phyloP scores from a whole-genome alignment of 2,329 filamentous ascomycete genomes.

The Aspergillus sp. region DNA sequence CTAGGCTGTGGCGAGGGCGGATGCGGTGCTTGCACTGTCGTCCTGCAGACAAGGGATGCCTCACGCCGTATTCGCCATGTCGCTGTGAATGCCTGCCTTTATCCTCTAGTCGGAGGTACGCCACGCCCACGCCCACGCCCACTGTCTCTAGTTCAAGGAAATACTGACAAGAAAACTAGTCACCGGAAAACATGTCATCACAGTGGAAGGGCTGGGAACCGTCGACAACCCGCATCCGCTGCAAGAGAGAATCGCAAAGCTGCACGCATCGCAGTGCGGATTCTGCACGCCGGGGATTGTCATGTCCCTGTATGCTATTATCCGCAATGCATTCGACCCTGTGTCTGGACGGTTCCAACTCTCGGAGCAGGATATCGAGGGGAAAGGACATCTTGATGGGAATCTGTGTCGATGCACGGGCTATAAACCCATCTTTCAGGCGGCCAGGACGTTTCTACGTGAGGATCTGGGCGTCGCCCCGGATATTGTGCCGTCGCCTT shows the following conservation, averaged over 20 bases:
- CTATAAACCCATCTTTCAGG: slow-evolving; percentile 90
- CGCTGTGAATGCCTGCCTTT: slow-evolving; percentile 92
- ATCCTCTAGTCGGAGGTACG: slow-evolving; percentile 68
- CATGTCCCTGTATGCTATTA: slow-evolving; percentile 85
- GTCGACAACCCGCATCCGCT: slow-evolving; percentile 82
- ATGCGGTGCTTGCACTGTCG: slow-evolving; percentile 66
- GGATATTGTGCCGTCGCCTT: slow-evolving; percentile 57
- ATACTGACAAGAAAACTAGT: slow-evolving; percentile 52
- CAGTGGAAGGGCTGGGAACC: slow-evolving; percentile 91
- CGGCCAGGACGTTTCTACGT: slow-evolving; percentile 51
- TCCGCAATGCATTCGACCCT: slow-evolving; percentile 70
- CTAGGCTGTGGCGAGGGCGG: slow-evolving; percentile 95
- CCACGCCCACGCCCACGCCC: no score
- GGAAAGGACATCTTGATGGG: slow-evolving; percentile 96
- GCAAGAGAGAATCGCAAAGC: slow-evolving; percentile 86
- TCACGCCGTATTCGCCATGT: slow-evolving; percentile 67
- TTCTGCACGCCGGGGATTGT: slow-evolving; percentile 98
- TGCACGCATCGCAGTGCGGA: slow-evolving; percentile 89
- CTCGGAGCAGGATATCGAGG: slow-evolving; percentile 64
- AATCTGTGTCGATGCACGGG: slow-evolving; percentile 96
- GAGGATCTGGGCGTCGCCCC: slow-evolving; percentile 66
- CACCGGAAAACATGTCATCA: slow-evolving; percentile 97
- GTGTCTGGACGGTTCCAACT: slow-evolving; percentile 48
- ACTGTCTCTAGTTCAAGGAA: no score
- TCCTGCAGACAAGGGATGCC: slow-evolving; percentile 2